Evolutionary conservation across 1,284 basidiomycete species (phyloP).

Genomic region (Puccinia horiana): DNA sequence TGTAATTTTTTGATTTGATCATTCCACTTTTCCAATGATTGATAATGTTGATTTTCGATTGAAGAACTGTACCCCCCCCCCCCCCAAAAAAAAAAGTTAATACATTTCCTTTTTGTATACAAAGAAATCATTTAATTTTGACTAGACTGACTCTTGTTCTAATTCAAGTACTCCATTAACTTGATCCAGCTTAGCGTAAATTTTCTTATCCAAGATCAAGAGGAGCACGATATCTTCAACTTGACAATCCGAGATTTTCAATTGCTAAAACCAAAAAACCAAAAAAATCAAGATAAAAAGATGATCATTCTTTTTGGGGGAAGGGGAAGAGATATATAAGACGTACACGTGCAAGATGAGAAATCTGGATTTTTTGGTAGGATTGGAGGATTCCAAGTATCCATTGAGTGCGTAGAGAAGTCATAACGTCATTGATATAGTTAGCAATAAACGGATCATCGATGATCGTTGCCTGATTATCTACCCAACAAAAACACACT

Average conservation of each 20-base stretch:
- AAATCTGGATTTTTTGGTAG: slow-evolving; percentile 56
- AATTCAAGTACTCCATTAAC: slow-evolving; percentile 87
- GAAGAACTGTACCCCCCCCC: no score
- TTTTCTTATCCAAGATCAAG: slow-evolving; percentile 89
- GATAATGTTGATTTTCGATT: slow-evolving; percentile 17
- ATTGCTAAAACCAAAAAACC: slow-evolving; percentile 66
- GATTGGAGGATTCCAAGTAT: slow-evolving; percentile 57
- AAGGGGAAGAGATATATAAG: neutral
- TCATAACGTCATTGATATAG: slow-evolving; percentile 57
- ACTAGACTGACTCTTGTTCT: slow-evolving; percentile 66
- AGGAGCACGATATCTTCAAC: slow-evolving; percentile 91
- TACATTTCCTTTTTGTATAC: neutral
- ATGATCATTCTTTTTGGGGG: neutral
- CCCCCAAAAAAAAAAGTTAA: neutral
- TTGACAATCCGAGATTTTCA: slow-evolving; percentile 81
- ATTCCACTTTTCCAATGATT: slow-evolving; percentile 20
- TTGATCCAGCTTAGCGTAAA: slow-evolving; percentile 93
- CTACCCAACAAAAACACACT: neutral
- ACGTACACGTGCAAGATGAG: slow-evolving; percentile 51
- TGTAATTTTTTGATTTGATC: slow-evolving; percentile 20
- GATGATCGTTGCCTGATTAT: slow-evolving; percentile 56
- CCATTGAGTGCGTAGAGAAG: slow-evolving; percentile 57
- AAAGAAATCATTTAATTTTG: neutral
- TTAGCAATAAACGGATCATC: slow-evolving; percentile 57
- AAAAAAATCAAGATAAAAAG: neutral